Evolutionary conservation across 805 yeast species (phyloP), one percentile per base, ranked within the genome.

Genomic region (Saccharomycopsis oosterbeekiorum): DNA sequence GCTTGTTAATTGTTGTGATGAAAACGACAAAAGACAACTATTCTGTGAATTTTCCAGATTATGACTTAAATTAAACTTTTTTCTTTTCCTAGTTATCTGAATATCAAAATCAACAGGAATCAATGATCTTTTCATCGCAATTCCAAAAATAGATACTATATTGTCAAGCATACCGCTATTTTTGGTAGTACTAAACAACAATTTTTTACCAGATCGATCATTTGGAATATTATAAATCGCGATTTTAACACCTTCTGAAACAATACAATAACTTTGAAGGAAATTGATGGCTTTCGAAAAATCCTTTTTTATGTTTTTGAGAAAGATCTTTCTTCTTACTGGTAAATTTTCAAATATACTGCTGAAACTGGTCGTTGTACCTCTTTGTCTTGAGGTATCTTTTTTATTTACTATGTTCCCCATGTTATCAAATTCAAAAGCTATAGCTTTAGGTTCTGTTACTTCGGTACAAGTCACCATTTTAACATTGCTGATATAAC

Each of bases 271-370:
- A 50, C 81, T 80, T 66, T 84, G 94, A 1, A 94, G 66, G 50
- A 86, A 68, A 0, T 74, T 69, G 2, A 93, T 68, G n/a, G 89
- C 78, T 67, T 85, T 87, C 55, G 83, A 77, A 72, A 85, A 90
- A 69, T 91, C 97, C 61, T 84, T 78, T 68, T 83, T 88, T 43
- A 75, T 68, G 66, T 87, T 85, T 68, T 84, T 88, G 19, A 76
- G 78, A 57, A 92, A 80, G 65, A 88, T 91, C 67, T 84, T 86
- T 57, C 83, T 77, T 62, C 99, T 76, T 8, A 96, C 99, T 0
- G 98, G 98, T 59, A 92, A 72, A 58, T 75, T 78, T 10, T 78
- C 71, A 68, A 94, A 94, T 11, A 94, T 67, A 50, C 83, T 77
- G 0, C 80, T 67, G 4, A 94, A 75, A 0, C 67, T 68, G 0